Base-by-base conservation (phyloP, 306 rosid species). In the Cicer chorassanicum region DNA sequence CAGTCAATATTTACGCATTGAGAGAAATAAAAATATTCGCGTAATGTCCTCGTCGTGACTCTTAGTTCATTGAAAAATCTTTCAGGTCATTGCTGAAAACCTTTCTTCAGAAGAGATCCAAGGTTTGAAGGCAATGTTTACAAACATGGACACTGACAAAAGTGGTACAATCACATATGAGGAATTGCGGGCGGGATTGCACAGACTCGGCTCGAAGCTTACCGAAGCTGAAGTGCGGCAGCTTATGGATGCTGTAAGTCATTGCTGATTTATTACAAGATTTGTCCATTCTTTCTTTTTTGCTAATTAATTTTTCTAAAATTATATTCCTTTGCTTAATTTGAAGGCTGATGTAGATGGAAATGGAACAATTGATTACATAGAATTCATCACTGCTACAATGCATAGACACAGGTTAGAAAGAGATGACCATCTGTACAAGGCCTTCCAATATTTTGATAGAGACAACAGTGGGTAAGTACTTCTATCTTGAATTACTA, bases 271-370 rank as follows among this genome's bases (percentile, higher is more conserved):
- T 15, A 59, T 72, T 15, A 59, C 80, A 59, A 50, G 2, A 66
- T 75, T 45, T 44, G 11, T 7, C 16, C 9, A 29, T 50, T 2
- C 4, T 14, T n/a, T 38, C 0, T 9, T 50, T 40, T 21, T 59
- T 41, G 6, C 8, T 18, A 46, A 29, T 69, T 0, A 45, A 79
- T 36, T 63, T 48, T 21, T 74, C 49, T 34, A 12, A 56, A 73
- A 74, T 68, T 19, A 78, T 43, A 81, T 44, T 69, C 39, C 11
- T 74, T 60, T 50, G 54, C 55, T 77, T 72, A n/a, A 21, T 14
- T 69, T 51, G 69, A 92, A 92, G 96, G 96, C 98, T 56, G 98
- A 92, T 78, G 96, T 92, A 43, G 98, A 92, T 82, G 96, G 98
- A 69, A 80, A 85, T 80, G 96, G 98, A 50, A 14, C 90, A 1